These are phyloP conservation scores for Helminthosporium solani DNA, from an alignment of 2,329 filamentous ascomycete genomes.

Conservation along the genomic window DNA sequence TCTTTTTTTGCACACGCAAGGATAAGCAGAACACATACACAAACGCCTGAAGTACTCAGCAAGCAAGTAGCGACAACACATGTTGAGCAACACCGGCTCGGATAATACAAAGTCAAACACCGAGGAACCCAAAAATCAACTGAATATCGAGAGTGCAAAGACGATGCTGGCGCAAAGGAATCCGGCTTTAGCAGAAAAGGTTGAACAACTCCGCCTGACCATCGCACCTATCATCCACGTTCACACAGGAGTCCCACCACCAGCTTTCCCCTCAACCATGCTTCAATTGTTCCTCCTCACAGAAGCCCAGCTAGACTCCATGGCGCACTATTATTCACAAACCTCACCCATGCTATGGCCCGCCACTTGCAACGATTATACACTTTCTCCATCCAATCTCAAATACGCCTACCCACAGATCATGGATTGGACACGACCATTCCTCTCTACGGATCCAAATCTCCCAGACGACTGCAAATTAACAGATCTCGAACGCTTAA, in stretches of 20 bases:
- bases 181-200: conserved; percentile 60
- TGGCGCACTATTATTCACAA: conserved; percentile 75
- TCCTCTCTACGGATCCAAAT: conserved; percentile 30
- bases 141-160: conserved; percentile 2
- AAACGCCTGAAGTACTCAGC: not conserved
- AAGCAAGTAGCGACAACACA: not conserved
- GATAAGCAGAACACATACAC: conserved; percentile 1
- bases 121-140: conserved; percentile 5
- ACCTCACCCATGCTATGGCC: conserved; percentile 40
- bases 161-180: conserved; percentile 19
- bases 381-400: conserved; percentile 48
- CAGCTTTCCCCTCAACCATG: conserved; percentile 64
- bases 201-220: conserved; percentile 64
- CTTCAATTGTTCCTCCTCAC: conserved; percentile 75
- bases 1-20: conserved; percentile 1
- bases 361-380: no score
- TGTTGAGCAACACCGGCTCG: conserved; percentile 5
- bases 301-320: conserved; percentile 66
- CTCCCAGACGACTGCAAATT: conserved; percentile 27
- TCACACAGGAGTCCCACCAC: conserved; percentile 62
- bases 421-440: conserved; percentile 60
- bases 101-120: conserved; percentile 13
- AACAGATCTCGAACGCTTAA: conserved; percentile 42
- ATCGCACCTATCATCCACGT: conserved; percentile 65
- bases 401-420: conserved; percentile 63